These are phyloP conservation scores for Irineochytrium annulatum DNA, from an alignment of 192 early-diverging fungal species.

Conservation along the genomic window DNA sequence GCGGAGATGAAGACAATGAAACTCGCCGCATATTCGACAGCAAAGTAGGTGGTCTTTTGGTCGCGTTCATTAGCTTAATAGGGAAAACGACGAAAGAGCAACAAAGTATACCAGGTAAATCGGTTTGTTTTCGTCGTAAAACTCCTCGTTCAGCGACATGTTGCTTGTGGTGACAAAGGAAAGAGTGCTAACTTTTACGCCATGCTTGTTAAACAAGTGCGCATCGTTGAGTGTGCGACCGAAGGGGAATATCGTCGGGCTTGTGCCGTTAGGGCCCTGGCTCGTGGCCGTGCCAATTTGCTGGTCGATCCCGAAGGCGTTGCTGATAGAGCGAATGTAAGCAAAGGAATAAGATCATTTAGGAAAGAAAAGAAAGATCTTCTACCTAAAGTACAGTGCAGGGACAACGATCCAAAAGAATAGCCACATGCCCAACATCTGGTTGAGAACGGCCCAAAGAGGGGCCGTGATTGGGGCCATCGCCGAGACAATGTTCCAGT, in stretches of 20 bases:
- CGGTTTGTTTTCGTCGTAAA: constrained; percentile 19
- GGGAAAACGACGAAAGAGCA: too few species aligned
- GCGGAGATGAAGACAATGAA: constrained; percentile 15
- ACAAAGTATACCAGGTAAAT: constrained; percentile 22
- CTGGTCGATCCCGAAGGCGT: constrained; percentile 3
- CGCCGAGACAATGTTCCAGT: constrained; percentile 13
- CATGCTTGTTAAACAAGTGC: constrained; percentile 4
- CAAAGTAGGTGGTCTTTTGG: constrained; percentile 5
- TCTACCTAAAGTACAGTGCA: too few species aligned
- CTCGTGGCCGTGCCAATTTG: not conserved
- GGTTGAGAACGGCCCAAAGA: constrained; percentile 12
- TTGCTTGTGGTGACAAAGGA: not conserved
- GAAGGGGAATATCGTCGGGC: constrained; percentile 5
- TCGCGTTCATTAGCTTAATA: too few species aligned
- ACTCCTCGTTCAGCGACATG: constrained; percentile 10
- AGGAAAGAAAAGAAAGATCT: too few species aligned
- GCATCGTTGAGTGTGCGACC: constrained; percentile 6
- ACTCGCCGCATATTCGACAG: constrained; percentile 2
- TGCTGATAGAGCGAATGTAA: constrained; percentile 8
- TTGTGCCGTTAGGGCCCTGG: constrained; percentile 2
- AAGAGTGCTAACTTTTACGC: not conserved
- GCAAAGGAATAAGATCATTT: constrained; percentile 7
- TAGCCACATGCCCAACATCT: constrained; percentile 44
- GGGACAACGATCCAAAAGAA: constrained; percentile 72
- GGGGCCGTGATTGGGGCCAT: constrained; percentile 10